Evolutionary conservation across 2,329 filamentous ascomycete species (phyloP).

Genomic region (Plenodomus biglobosus): DNA sequence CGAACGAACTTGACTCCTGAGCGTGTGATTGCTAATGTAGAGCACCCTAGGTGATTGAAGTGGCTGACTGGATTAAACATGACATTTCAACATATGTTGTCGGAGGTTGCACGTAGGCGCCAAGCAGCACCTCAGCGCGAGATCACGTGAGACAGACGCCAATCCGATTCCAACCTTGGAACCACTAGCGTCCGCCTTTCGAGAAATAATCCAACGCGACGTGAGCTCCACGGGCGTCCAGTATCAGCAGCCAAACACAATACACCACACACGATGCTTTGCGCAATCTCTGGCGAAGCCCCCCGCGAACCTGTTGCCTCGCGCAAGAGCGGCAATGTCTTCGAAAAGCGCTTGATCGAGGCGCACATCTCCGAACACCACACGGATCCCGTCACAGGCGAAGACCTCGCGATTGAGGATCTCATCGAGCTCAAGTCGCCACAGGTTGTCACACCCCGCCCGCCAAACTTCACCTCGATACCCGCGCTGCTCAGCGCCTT

Average conservation of each 20-base stretch:
- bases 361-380: constrained; percentile 92
- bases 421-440: constrained; percentile 83
- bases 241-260: background rate
- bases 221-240: background rate
- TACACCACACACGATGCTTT: constrained; percentile 33
- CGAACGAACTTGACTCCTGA: no score
- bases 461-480: constrained; percentile 92
- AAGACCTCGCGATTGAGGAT: constrained; percentile 80
- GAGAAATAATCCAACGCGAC: constrained; percentile 13
- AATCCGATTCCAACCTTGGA: no score
- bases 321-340: constrained; percentile 89
- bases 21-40: no score
- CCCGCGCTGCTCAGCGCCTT: constrained; percentile 91
- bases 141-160: no score
- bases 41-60: no score
- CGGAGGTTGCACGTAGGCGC: no score
- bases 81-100: no score
- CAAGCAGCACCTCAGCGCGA: no score
- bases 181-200: constrained; percentile 3
- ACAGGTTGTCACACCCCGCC: constrained; percentile 81
- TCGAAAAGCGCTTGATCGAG: constrained; percentile 93
- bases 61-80: no score
- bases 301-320: constrained; percentile 94
- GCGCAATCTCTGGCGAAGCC: constrained; percentile 89
- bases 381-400: constrained; percentile 86